These are phyloP conservation scores for Wickerhamiella allomyrinae DNA, from an alignment of 805 yeast genomes.

Conservation along the genomic window DNA sequence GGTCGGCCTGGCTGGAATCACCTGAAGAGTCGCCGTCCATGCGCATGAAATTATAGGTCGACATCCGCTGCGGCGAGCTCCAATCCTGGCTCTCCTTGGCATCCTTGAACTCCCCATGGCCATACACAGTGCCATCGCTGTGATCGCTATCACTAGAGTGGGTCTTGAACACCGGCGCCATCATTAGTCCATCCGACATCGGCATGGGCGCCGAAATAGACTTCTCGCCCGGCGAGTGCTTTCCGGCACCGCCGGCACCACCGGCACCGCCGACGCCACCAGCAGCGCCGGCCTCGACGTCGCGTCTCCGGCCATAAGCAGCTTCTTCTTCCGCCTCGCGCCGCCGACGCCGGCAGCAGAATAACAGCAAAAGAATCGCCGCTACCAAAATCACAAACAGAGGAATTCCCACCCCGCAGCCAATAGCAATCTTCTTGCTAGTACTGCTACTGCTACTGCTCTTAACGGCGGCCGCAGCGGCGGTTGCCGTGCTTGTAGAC, in stretches of 20 bases:
- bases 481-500: slow-evolving; percentile 21
- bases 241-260: slow-evolving; percentile 5
- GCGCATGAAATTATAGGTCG: slow-evolving; percentile 25
- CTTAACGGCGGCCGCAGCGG: slow-evolving; percentile 19
- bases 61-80: slow-evolving; percentile 26
- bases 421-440: slow-evolving; percentile 62
- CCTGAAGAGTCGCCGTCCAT: slow-evolving; percentile 25
- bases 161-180: slow-evolving; percentile 20
- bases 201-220: slow-evolving; percentile 17
- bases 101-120: slow-evolving; percentile 16
- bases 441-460: slow-evolving; percentile 12
- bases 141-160: slow-evolving; percentile 8
- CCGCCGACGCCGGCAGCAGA: slow-evolving; percentile 35
- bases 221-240: slow-evolving; percentile 2
- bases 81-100: slow-evolving; percentile 16
- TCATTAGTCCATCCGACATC: slow-evolving; percentile 11
- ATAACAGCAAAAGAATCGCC: slow-evolving; percentile 37
- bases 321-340: slow-evolving; percentile 22
- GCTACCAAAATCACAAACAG: slow-evolving; percentile 36
- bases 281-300: slow-evolving; percentile 12
- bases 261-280: slow-evolving; percentile 4
- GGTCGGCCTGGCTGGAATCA: slow-evolving; percentile 7
- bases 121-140: slow-evolving; percentile 7
- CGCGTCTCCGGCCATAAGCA: slow-evolving; percentile 9
- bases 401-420: slow-evolving; percentile 81